Evolutionary conservation across 371 early-diverging fungal genomes (phyloP), one percentile per base, ranked within the genome.

Genomic region (Gilbertella persicaria): DNA sequence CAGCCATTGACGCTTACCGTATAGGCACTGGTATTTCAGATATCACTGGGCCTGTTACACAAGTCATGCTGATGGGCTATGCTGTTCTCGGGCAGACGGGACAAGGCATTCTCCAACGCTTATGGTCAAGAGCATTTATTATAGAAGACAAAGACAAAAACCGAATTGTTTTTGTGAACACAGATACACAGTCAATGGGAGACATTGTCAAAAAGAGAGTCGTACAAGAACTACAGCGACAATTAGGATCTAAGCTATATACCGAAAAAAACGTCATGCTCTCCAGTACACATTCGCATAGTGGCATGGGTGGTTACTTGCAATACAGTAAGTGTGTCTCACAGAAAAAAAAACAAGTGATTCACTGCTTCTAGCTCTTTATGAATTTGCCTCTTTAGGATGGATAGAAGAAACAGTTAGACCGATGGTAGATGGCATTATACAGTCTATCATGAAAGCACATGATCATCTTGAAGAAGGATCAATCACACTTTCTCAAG

Each of bases 251-350:
- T 30, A 23, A 41, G 29, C 20, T 60, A 3, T 78, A 66, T 30
- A 70, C 64, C 6, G 69, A 66, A 23, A 52, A 75, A 14, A 88
- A 88, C 60, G 67, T 88, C 20, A 76, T 83, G 79, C 54, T 86
- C 5, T 81, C 84, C 1, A 82, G 82, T 28, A 86, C 84, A 10
- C 88, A 88, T 64, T 80, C 83, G 6, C 88, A 88, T 51, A 71
- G 76, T 49, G 71, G 71, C 3, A 66, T 75, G 56, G 81, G 68
- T 37, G 73, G 79, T 8, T 80, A 66, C 42, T 43, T 73, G 6
- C 70, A 82, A 50, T 65, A 82, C 41, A 60, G 75, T 75, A 69
- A 35, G 66, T 48, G 17, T 14, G 17, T 19, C 19, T 33, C 16
- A 26, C 8, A 19, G 2, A 13, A 1, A 23, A 24, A 16, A 25